phyloP scores from a whole-genome alignment of 2,329 filamentous ascomycete genomes.

The Pseudocercospora crystallina region DNA sequence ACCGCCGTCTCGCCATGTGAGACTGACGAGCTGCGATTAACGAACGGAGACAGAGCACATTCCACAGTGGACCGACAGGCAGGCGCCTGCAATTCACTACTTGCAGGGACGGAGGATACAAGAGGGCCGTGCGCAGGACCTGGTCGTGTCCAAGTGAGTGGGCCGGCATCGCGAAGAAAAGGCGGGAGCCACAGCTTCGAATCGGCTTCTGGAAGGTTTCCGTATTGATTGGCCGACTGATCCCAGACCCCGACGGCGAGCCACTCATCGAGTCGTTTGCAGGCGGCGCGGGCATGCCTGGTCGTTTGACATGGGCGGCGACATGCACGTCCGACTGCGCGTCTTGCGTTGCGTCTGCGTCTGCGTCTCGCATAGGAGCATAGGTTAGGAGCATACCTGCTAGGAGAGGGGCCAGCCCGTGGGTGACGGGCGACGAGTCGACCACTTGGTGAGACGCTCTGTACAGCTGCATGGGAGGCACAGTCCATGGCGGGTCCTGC shows the following conservation, averaged over 20 bases:
- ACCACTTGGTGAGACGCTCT: too few relatives aligned
- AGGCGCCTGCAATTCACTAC: too few relatives aligned
- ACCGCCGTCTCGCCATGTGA: background rate
- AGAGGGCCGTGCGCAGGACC: background rate
- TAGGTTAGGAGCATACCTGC: too few relatives aligned
- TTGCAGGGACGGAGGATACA: background rate
- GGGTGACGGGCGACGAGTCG: too few relatives aligned
- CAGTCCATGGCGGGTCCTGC: too few relatives aligned
- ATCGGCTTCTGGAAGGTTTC: constrained; percentile 2
- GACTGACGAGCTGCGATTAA: too few relatives aligned
- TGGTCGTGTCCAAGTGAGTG: background rate
- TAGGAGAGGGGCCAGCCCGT: too few relatives aligned
- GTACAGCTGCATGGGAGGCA: too few relatives aligned
- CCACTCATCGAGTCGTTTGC: background rate
- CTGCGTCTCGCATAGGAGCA: too few relatives aligned
- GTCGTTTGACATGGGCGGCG: background rate
- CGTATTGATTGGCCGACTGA: too few relatives aligned
- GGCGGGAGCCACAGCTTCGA: constrained; percentile 8
- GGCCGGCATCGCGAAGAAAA: constrained; percentile 7
- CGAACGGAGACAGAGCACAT: too few relatives aligned
- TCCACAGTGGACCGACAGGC: too few relatives aligned
- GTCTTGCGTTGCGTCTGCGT: background rate
- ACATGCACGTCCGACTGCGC: background rate
- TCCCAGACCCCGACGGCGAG: background rate
- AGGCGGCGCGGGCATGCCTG: background rate